These are phyloP conservation scores for Saccharomyces eubayanus DNA, from an alignment of 805 yeast genomes.

Conservation along the genomic window DNA sequence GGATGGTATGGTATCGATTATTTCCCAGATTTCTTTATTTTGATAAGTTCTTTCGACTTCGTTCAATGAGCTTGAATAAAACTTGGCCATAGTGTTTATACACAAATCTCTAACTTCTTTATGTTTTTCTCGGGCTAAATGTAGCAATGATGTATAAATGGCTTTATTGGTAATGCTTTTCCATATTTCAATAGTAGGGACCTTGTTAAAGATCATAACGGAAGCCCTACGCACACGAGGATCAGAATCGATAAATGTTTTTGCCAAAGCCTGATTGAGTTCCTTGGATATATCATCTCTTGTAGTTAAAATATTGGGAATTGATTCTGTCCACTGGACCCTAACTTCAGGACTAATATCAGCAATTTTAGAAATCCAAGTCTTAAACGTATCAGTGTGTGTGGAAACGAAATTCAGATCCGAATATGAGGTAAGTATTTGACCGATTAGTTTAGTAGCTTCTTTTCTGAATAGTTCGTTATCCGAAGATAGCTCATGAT, in stretches of 20 bases:
- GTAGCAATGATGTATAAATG: slow-evolving; percentile 47
- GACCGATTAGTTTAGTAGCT: slow-evolving; percentile 69
- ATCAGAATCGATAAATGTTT: slow-evolving; percentile 66
- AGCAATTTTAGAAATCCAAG: slow-evolving; percentile 67
- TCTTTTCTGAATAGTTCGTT: slow-evolving; percentile 50
- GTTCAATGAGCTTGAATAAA: slow-evolving; percentile 44
- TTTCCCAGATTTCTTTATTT: slow-evolving; percentile 23
- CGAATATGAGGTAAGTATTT: slow-evolving; percentile 44
- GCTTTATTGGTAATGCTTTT: slow-evolving; percentile 39
- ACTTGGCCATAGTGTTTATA: slow-evolving; percentile 43
- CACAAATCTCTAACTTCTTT: slow-evolving; percentile 53
- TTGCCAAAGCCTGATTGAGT: slow-evolving; percentile 48
- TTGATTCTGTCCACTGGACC: slow-evolving; percentile 57
- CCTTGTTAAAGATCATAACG: slow-evolving; percentile 40
- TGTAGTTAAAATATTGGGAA: slow-evolving; percentile 39
- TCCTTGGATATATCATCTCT: slow-evolving; percentile 44
- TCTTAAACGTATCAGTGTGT: slow-evolving; percentile 53
- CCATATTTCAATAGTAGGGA: slow-evolving; percentile 42
- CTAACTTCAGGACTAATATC: slow-evolving; percentile 63
- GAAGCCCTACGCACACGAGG: slow-evolving; percentile 63
- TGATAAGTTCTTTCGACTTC: slow-evolving; percentile 11
- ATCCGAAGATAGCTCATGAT: slow-evolving; percentile 72
- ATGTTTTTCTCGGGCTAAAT: slow-evolving; percentile 65
- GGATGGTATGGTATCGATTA: slow-evolving; percentile 47
- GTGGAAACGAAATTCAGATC: slow-evolving; percentile 48